Percentiles rank a stretch among this genome's conserved stretches.
Conservation (phyloP, 331 rosid genomes). For the Spiraea crenata region DNA sequence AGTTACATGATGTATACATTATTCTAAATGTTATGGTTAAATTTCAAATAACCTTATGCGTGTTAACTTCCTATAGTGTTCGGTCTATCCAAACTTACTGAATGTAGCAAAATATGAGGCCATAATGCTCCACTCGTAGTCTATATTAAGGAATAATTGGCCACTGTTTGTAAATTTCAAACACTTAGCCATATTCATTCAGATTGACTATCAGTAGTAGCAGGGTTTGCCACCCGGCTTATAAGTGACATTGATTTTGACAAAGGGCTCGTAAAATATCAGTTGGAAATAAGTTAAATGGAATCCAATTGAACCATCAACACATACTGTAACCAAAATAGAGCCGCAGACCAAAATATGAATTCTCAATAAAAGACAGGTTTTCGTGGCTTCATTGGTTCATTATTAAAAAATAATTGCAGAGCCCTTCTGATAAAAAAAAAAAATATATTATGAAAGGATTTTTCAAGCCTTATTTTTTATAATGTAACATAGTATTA, state of each 20-base stretch:
- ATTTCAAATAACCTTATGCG: background rate
- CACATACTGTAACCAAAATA: background rate
- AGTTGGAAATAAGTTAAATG: background rate
- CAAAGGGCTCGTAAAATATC: background rate
- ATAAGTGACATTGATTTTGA: background rate
- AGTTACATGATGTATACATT: background rate
- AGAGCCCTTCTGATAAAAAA: no score
- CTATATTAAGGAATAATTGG: background rate
- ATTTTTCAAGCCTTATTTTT: no score
- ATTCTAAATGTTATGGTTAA: background rate
- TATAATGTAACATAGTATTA: no score
- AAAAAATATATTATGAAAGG: no score
- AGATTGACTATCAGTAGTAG: background rate
- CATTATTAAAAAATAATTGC: no score
- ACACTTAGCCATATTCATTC: background rate
- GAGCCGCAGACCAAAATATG: background rate
- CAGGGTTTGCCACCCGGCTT: background rate
- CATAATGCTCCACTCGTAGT: background rate
- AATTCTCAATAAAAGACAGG: background rate
- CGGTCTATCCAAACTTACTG: background rate
- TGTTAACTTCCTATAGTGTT: conserved; percentile 2
- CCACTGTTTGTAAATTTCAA: background rate
- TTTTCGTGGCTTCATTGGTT: no score
- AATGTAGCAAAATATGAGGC: background rate
- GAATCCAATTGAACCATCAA: background rate